A percentile compares a stretch with the other conserved stretches of the same genome.
Evolutionary conservation across 345 rosid species (phyloP).

Genomic region (Limnanthes douglasii): DNA sequence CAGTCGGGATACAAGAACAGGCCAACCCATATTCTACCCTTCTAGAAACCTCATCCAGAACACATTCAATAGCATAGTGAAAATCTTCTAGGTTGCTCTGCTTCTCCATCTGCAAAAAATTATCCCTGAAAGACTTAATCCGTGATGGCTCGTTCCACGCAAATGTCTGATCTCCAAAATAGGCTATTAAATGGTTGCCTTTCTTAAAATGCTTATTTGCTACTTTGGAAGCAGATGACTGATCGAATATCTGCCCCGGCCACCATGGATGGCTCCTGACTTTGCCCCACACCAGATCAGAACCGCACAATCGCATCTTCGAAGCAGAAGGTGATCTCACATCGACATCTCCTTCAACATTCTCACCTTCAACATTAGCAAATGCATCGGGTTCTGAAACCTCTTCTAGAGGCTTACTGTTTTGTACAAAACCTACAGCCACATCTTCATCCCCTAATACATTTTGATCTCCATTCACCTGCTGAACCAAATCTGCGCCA

Average conservation of each 20-base stretch:
- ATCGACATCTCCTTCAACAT: slow-evolving; percentile 2
- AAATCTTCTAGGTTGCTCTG: slow-evolving; percentile 35
- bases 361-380: slow-evolving; percentile 5
- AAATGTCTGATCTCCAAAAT: slow-evolving; percentile 60
- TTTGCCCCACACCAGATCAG: slow-evolving; percentile 85
- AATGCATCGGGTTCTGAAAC: slow-evolving; percentile 1
- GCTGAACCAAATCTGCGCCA: slow-evolving; percentile 6
- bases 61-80: slow-evolving; percentile 41
- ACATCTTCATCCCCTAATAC: slow-evolving; percentile 1
- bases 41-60: slow-evolving; percentile 66
- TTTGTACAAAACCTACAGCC: too few species aligned
- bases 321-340: not conserved
- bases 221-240: slow-evolving; percentile 33
- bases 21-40: slow-evolving; percentile 56
- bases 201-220: slow-evolving; percentile 49
- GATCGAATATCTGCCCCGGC: slow-evolving; percentile 69
- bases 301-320: slow-evolving; percentile 14
- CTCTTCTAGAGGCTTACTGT: too few species aligned
- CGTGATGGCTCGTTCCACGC: slow-evolving; percentile 54
- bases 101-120: slow-evolving; percentile 47
- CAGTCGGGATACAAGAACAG: slow-evolving; percentile 50
- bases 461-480: slow-evolving; percentile 8
- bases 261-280: slow-evolving; percentile 92
- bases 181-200: slow-evolving; percentile 36
- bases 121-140: slow-evolving; percentile 44